A percentile compares a stretch with the other conserved stretches of the same genome.
phyloP scores from a whole-genome alignment of 2,329 filamentous ascomycete genomes.

The Neurospora sp. region DNA sequence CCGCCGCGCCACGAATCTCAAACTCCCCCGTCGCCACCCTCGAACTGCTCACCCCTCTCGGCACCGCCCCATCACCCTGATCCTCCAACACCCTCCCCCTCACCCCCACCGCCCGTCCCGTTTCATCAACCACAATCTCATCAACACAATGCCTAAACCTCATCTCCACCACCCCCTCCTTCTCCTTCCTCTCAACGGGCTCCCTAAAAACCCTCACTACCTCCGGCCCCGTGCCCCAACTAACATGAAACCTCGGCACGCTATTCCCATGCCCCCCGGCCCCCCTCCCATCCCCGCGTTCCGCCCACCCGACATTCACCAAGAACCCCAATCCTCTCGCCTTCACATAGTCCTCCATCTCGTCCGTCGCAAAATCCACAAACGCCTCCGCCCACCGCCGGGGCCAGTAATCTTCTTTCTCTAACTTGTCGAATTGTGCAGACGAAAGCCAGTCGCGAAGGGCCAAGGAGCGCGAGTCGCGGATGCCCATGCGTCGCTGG shows the following conservation, averaged over 20 bases:
- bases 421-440: slow-evolving; percentile 45
- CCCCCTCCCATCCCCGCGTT: slow-evolving; percentile 41
- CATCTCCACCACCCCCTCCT: slow-evolving; percentile 44
- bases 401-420: slow-evolving; percentile 47
- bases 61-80: slow-evolving; percentile 28
- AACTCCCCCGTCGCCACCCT: slow-evolving; percentile 39
- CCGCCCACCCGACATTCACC: slow-evolving; percentile 49
- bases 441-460: slow-evolving; percentile 50
- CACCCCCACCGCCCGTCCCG: slow-evolving; percentile 43
- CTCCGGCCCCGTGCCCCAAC: slow-evolving; percentile 53
- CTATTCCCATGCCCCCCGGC: slow-evolving; percentile 52
- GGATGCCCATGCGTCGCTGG: slow-evolving; percentile 49
- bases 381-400: slow-evolving; percentile 54
- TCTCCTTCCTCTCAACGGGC: slow-evolving; percentile 42
- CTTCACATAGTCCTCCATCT: slow-evolving; percentile 49
- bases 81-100: slow-evolving; percentile 41
- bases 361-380: slow-evolving; percentile 50
- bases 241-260: slow-evolving; percentile 52
- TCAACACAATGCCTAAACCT: slow-evolving; percentile 48
- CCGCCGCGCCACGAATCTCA: slow-evolving; percentile 41
- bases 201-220: slow-evolving; percentile 48
- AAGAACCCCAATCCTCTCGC: slow-evolving; percentile 42
- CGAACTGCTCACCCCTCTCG: slow-evolving; percentile 42
- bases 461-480: slow-evolving; percentile 46
- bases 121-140: slow-evolving; percentile 42